A percentile compares a stretch with the other conserved stretches of the same genome.
These are phyloP conservation scores for Goffeauzyma gilvescens DNA, from an alignment of 768 basidiomycete species.

Conservation along the genomic window DNA sequence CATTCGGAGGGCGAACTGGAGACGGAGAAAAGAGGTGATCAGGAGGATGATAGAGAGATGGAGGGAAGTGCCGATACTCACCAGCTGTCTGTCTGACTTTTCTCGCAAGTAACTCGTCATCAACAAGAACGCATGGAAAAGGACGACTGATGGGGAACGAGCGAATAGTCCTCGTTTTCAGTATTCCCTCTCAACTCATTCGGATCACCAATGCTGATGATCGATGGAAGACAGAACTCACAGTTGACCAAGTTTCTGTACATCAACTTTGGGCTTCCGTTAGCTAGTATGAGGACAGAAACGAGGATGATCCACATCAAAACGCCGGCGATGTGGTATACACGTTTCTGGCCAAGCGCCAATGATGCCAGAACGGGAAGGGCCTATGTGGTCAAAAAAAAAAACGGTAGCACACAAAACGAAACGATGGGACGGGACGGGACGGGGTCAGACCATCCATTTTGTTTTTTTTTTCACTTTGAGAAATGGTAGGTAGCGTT, in stretches of 20 bases:
- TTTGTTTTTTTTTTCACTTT: no score
- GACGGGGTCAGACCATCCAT: no score
- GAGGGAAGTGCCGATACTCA: not conserved
- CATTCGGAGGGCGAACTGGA: slow-evolving; percentile 43
- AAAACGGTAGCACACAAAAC: no score
- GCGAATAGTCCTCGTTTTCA: not conserved
- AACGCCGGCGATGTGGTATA: slow-evolving; percentile 21
- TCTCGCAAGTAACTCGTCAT: slow-evolving; percentile 41
- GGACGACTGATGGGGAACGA: slow-evolving; percentile 39
- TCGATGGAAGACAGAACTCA: slow-evolving; percentile 4
- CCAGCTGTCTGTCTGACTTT: slow-evolving; percentile 41
- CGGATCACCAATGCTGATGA: slow-evolving; percentile 35
- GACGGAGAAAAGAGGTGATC: not conserved
- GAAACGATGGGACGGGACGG: no score
- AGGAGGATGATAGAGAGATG: no score
- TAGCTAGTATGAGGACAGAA: slow-evolving; percentile 19
- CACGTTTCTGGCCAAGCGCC: slow-evolving; percentile 30
- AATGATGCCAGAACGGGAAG: slow-evolving; percentile 32
- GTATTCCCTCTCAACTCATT: not conserved
- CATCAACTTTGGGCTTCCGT: slow-evolving; percentile 31
- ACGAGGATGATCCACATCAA: slow-evolving; percentile 26
- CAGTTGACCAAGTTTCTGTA: slow-evolving; percentile 33
- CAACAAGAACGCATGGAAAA: slow-evolving; percentile 66
- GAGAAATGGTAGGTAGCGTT: slow-evolving; percentile 4
- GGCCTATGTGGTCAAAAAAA: slow-evolving; percentile 24